A percentile compares a stretch with the other conserved stretches of the same genome.
These are phyloP conservation scores for Puccinellia tenuiflora DNA, from an alignment of 176 grass and related monocot species.

Conservation along the genomic window DNA sequence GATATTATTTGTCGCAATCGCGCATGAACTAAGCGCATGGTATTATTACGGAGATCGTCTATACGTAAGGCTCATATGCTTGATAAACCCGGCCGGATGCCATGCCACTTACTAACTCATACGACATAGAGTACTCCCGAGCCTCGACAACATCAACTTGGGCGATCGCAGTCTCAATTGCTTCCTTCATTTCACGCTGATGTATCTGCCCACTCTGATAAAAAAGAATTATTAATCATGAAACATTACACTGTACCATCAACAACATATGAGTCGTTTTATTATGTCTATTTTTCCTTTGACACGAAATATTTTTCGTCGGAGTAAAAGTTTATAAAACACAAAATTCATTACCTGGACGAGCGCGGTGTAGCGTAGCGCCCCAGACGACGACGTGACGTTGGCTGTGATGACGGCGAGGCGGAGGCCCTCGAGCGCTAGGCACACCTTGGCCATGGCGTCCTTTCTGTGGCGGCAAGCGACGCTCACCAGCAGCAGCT, in stretches of 20 bases:
- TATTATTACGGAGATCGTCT: too few relatives aligned
- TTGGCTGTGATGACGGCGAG: constrained; percentile 45
- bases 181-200: constrained; percentile 40
- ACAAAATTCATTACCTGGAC: constrained; percentile 29
- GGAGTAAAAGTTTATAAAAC: too few relatives aligned
- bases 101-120: not conserved
- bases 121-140: constrained; percentile 22
- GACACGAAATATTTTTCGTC: too few relatives aligned
- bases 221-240: not conserved
- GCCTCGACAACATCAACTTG: constrained; percentile 19
- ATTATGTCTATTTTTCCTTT: too few relatives aligned
- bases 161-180: constrained; percentile 37
- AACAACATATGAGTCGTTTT: not conserved
- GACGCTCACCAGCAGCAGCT: constrained; percentile 38
- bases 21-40: too few relatives aligned
- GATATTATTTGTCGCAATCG: too few relatives aligned
- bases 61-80: too few relatives aligned
- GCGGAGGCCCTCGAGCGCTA: constrained; percentile 37
- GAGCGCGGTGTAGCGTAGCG: constrained; percentile 36
- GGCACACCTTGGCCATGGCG: constrained; percentile 46
- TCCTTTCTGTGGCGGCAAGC: constrained; percentile 39
- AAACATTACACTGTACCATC: not conserved
- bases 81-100: too few relatives aligned
- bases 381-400: constrained; percentile 40
- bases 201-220: constrained; percentile 37